These are phyloP conservation scores for Ceratocystis huliohia DNA, from an alignment of 2,329 filamentous ascomycete species.

Conservation along the genomic window DNA sequence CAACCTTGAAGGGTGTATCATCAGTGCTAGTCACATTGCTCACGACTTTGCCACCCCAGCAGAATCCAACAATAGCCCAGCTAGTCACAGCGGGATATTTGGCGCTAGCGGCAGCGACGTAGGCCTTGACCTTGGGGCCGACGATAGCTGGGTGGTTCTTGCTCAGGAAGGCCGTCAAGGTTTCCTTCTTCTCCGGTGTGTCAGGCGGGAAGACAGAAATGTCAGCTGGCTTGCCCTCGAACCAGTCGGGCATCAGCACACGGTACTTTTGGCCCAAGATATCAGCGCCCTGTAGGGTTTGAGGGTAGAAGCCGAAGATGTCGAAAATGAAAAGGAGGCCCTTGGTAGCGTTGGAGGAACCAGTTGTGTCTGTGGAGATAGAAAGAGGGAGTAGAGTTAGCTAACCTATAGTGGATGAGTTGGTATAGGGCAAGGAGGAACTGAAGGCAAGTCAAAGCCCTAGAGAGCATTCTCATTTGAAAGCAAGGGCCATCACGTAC, in stretches of 20 bases:
- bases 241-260: conserved; percentile 87
- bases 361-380: conserved; percentile 33
- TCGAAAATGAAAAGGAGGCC: conserved; percentile 52
- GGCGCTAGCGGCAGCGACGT: conserved; percentile 40
- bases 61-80: conserved; percentile 51
- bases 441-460: neutral
- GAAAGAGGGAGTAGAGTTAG: neutral
- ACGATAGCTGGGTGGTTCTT: conserved; percentile 38
- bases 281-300: conserved; percentile 58
- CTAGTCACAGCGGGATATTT: conserved; percentile 43
- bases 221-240: conserved; percentile 56
- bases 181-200: conserved; percentile 50
- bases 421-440: neutral
- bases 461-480: neutral
- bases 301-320: conserved; percentile 58
- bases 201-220: conserved; percentile 51
- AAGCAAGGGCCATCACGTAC: conserved; percentile 24
- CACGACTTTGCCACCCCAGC: conserved; percentile 60
- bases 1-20: conserved; percentile 35
- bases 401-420: neutral
- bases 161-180: conserved; percentile 45
- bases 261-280: conserved; percentile 59
- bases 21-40: conserved; percentile 38
- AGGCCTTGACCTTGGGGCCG: conserved; percentile 40
- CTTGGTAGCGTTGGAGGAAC: conserved; percentile 38